Conservation (phyloP, 176 grass and related monocot species). For the Musa acuminata region DNA sequence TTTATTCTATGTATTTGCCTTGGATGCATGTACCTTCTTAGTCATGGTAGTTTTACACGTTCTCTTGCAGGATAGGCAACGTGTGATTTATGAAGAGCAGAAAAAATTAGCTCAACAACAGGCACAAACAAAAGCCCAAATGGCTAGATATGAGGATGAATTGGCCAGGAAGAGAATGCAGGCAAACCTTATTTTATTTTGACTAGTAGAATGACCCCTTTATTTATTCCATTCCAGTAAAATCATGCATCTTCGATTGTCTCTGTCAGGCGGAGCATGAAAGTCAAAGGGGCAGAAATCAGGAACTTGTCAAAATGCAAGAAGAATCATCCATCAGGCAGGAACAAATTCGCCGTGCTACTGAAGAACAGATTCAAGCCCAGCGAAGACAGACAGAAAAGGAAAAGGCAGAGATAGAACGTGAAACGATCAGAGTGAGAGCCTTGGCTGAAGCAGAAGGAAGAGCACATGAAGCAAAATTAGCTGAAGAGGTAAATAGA, state of each 20-base stretch:
- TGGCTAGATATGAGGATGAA: slow-evolving; percentile 69
- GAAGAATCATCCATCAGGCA: slow-evolving; percentile 70
- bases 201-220: not conserved
- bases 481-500: slow-evolving; percentile 57
- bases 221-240: not conserved
- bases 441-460: slow-evolving; percentile 47
- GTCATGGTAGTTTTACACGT: not conserved
- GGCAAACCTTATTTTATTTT: not conserved
- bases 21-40: too few species aligned
- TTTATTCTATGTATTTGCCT: not conserved
- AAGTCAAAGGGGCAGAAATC: slow-evolving; percentile 80
- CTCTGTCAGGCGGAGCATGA: slow-evolving; percentile 48
- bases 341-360: slow-evolving; percentile 61
- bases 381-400: slow-evolving; percentile 48
- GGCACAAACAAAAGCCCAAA: slow-evolving; percentile 62
- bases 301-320: slow-evolving; percentile 94
- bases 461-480: slow-evolving; percentile 25
- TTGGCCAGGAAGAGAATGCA: slow-evolving; percentile 33
- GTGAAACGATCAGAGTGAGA: slow-evolving; percentile 22
- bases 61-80: slow-evolving; percentile 72
- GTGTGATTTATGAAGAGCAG: slow-evolving; percentile 61
- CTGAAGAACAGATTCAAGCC: slow-evolving; percentile 73
- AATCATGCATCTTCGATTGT: not conserved
- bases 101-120: slow-evolving; percentile 56
- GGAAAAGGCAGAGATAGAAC: slow-evolving; percentile 46